A percentile compares a stretch with the other conserved stretches of the same genome.
Evolutionary conservation across 768 basidiomycete genomes (phyloP).

Genomic region (Leccinellum rugosiceps): DNA sequence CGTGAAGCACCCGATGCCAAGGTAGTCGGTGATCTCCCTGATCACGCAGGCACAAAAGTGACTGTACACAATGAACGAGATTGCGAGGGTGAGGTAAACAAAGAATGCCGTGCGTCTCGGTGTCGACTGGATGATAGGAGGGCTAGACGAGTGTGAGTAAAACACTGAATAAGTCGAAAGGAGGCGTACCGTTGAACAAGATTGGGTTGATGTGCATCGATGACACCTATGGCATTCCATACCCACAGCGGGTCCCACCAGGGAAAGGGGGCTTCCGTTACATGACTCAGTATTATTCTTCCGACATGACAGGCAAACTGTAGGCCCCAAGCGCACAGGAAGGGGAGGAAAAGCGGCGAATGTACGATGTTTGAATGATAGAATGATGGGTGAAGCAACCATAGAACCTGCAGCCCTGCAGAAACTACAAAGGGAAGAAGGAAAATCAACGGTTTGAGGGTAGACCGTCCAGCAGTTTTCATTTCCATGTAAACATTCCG

Average conservation of each 20-base stretch:
- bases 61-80: conserved; percentile 69
- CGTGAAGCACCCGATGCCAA: conserved; percentile 94
- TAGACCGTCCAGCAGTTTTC: conserved; percentile 38
- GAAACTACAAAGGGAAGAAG: conserved; percentile 80
- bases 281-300: conserved; percentile 89
- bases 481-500: conserved; percentile 72
- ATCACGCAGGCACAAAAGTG: conserved; percentile 84
- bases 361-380: conserved; percentile 67
- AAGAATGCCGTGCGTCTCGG: conserved; percentile 61
- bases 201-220: conserved; percentile 79
- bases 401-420: conserved; percentile 67
- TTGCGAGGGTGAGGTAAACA: conserved; percentile 63
- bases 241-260: conserved; percentile 86
- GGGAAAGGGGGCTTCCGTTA: conserved; percentile 82
- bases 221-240: conserved; percentile 69
- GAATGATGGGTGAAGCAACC: conserved; percentile 71
- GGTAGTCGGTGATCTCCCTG: conserved; percentile 80
- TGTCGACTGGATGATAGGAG: conserved; percentile 74
- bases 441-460: conserved; percentile 57
- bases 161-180: conserved; percentile 1
- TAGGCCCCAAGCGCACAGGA: conserved; percentile 90
- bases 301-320: conserved; percentile 90
- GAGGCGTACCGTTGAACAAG: conserved; percentile 61
- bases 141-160: conserved; percentile 33
- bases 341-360: conserved; percentile 79